Conservation (phyloP, 805 yeast species). For the Saccharomycopsis fermentans region DNA sequence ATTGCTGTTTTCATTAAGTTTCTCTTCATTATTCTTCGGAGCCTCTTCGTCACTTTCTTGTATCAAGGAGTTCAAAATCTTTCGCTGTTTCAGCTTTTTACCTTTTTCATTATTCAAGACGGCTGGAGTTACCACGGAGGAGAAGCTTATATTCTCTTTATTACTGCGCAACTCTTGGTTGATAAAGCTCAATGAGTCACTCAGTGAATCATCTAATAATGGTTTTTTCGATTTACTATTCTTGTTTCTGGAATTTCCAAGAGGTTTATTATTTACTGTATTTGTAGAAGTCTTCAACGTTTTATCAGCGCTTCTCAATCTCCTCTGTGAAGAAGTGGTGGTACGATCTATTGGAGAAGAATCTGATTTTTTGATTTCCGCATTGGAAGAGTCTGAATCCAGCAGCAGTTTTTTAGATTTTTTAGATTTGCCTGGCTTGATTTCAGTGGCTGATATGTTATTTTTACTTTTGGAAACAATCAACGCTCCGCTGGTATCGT, state of each 20-base stretch:
- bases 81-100: background rate
- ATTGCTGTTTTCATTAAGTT: background rate
- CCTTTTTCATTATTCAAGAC: background rate
- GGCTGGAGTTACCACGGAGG: background rate
- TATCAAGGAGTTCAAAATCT: background rate
- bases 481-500: conserved; percentile 3
- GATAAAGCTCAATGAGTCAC: conserved; percentile 12
- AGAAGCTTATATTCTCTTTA: conserved; percentile 6
- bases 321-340: background rate
- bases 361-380: background rate
- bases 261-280: background rate
- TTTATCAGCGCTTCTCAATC: background rate
- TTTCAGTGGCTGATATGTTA: background rate
- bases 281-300: background rate
- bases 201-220: conserved; percentile 15
- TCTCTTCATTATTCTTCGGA: background rate
- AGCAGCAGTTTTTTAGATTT: background rate
- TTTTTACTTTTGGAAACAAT: background rate
- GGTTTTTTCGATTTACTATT: background rate
- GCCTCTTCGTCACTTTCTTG: background rate
- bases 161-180: background rate
- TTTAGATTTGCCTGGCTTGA: background rate
- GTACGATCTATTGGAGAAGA: background rate
- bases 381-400: no score
- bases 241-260: background rate